Evolutionary conservation across 2,329 filamentous ascomycete genomes (phyloP).

Genomic region (Graphilbum ipis-grandicollis): DNA sequence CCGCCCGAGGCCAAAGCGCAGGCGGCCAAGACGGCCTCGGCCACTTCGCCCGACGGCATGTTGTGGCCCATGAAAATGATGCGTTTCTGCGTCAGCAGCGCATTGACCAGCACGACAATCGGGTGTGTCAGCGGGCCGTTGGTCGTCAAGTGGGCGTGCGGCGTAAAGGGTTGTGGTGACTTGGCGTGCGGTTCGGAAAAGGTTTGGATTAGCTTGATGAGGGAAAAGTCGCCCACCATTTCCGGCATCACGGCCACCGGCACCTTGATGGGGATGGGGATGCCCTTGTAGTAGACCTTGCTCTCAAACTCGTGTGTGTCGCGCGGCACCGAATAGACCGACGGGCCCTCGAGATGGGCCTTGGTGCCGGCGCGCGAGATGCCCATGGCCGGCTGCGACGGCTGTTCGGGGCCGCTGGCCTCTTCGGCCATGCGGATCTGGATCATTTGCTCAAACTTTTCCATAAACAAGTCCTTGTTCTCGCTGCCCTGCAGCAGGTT

Average conservation of each 20-base stretch:
- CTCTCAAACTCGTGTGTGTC: conserved; percentile 98
- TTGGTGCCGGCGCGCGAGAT: conserved; percentile 46
- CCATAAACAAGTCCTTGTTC: conserved; percentile 88
- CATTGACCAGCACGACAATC: conserved; percentile 87
- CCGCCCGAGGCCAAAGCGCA: conserved; percentile 88
- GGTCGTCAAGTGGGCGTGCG: conserved; percentile 86
- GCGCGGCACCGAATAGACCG: conserved; percentile 60
- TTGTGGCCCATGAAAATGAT: conserved; percentile 94
- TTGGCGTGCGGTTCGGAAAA: conserved; percentile 75
- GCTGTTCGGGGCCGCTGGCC: conserved; percentile 17
- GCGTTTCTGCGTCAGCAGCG: conserved; percentile 86
- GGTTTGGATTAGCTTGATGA: conserved; percentile 92
- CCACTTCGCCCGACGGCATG: conserved; percentile 85
- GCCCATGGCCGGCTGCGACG: conserved; percentile 22
- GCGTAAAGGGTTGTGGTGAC: conserved; percentile 64
- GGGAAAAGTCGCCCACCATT: conserved; percentile 91
- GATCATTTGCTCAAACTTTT: conserved; percentile 94
- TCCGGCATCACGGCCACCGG: conserved; percentile 87
- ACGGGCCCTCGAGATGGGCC: conserved; percentile 41
- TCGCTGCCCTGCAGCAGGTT: conserved; percentile 79
- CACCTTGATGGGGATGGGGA: conserved; percentile 92
- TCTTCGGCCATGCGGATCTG: conserved; percentile 61
- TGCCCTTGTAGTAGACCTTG: conserved; percentile 86
- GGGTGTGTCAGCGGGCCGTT: conserved; percentile 82
- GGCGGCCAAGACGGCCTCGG: conserved; percentile 93